phyloP scores from a whole-genome alignment of 495 filamentous ascomycete species.

The Annulohypoxylon maeteangense region DNA sequence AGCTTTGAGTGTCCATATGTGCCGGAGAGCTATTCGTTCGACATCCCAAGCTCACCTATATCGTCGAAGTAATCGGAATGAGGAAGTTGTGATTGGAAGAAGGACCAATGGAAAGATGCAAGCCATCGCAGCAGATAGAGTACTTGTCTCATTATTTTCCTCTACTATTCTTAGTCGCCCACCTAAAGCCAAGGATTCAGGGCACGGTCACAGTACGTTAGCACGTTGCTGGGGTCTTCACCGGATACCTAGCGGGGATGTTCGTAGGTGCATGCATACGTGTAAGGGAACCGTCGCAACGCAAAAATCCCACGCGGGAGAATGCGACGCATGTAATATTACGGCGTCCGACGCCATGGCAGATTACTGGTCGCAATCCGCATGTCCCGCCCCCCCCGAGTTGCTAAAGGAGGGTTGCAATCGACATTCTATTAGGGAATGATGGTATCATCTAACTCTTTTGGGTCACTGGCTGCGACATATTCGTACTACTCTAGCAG shows the following conservation, averaged over 20 bases:
- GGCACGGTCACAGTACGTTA: neutral
- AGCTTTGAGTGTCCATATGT: neutral
- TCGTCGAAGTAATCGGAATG: neutral
- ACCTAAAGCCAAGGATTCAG: neutral
- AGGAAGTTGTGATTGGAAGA: neutral
- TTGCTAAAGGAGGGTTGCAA: neutral
- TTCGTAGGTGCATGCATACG: neutral
- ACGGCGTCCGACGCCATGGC: neutral
- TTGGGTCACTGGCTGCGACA: neutral
- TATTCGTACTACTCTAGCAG: neutral
- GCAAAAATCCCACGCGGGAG: neutral
- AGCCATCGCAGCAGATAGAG: neutral
- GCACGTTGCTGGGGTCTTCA: neutral
- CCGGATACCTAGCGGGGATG: neutral
- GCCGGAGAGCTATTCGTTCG: neutral
- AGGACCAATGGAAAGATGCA: neutral
- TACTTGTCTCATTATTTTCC: neutral
- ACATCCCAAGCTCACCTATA: neutral
- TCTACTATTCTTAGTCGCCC: neutral
- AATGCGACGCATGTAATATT: constrained; percentile 7
- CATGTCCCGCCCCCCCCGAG: neutral
- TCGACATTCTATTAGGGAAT: neutral
- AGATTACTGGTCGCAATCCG: neutral
- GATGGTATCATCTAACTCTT: neutral
- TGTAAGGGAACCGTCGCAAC: constrained; percentile 2